Conservation (phyloP, 768 basidiomycete species). For the Mycena rosella region DNA sequence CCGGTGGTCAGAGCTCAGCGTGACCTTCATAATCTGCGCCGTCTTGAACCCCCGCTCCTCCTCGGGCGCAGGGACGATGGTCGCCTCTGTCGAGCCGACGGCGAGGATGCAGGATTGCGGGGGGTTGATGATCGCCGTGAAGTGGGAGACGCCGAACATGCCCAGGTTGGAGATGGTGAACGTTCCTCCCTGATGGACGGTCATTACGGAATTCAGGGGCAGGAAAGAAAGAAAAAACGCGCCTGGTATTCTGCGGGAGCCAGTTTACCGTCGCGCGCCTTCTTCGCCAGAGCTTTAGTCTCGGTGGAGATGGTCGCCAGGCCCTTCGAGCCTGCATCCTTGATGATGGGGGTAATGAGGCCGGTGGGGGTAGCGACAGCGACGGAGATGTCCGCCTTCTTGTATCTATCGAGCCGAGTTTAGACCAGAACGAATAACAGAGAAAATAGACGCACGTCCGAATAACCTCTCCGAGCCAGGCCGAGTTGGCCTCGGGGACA, state of each 20-base stretch:
- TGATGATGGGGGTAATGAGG: constrained; percentile 97
- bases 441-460: constrained; percentile 77
- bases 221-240: constrained; percentile 27
- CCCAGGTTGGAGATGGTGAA: constrained; percentile 99
- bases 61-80: constrained; percentile 87
- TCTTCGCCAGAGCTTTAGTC: constrained; percentile 92
- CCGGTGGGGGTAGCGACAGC: constrained; percentile 97
- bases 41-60: constrained; percentile 97
- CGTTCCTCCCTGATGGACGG: constrained; percentile 82
- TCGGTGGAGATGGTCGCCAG: constrained; percentile 93
- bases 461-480: constrained; percentile 97
- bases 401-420: constrained; percentile 69
- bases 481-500: constrained; percentile 97
- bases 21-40: constrained; percentile 93
- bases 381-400: constrained; percentile 96
- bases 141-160: constrained; percentile 96
- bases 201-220: too few relatives aligned
- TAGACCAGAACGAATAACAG: constrained; percentile 5
- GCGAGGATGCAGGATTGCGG: constrained; percentile 99
- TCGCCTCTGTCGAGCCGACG: constrained; percentile 89
- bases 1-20: constrained; percentile 94
- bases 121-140: constrained; percentile 99
- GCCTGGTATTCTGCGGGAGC: constrained; percentile 97
- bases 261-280: constrained; percentile 97
- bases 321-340: constrained; percentile 93